phyloP scores from a whole-genome alignment of 805 yeast genomes.

The Kuraishia hungarica region DNA sequence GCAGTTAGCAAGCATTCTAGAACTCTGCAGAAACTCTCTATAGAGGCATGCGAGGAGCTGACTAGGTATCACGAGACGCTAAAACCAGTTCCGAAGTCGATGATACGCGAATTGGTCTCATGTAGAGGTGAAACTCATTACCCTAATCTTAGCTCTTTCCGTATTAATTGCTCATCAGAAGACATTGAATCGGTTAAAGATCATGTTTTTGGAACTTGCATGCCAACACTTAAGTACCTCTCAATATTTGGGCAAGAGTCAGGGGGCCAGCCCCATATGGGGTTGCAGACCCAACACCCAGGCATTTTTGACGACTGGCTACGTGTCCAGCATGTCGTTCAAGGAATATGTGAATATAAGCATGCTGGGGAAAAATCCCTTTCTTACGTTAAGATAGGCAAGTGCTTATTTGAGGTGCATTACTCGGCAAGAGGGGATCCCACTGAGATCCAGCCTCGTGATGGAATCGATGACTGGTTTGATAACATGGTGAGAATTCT shows the following conservation, averaged over 20 bases:
- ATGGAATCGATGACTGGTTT: constrained; percentile 1
- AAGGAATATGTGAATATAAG: constrained; percentile 6
- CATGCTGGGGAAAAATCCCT: background rate
- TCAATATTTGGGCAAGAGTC: constrained; percentile 27
- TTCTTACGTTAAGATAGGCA: constrained; percentile 1
- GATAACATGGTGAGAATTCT: background rate
- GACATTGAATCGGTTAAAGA: background rate
- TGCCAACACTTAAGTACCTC: constrained; percentile 16
- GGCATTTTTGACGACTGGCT: constrained; percentile 31
- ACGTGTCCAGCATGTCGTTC: constrained; percentile 30
- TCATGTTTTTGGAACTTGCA: background rate
- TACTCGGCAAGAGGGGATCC: background rate
- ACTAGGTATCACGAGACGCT: background rate
- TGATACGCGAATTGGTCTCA: background rate
- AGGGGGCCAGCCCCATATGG: constrained; percentile 30
- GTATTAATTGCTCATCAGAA: constrained; percentile 1
- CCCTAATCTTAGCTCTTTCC: background rate
- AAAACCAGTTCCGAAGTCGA: background rate
- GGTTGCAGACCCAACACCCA: constrained; percentile 29
- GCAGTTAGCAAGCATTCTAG: constrained; percentile 1
- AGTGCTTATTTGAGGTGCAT: constrained; percentile 2
- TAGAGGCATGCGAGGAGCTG: constrained; percentile 2
- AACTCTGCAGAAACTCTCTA: constrained; percentile 1
- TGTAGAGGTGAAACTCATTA: background rate
- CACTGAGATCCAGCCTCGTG: background rate